These are phyloP conservation scores for Talaromyces sp. DNA, from an alignment of 2,329 filamentous ascomycete species.

Conservation along the genomic window DNA sequence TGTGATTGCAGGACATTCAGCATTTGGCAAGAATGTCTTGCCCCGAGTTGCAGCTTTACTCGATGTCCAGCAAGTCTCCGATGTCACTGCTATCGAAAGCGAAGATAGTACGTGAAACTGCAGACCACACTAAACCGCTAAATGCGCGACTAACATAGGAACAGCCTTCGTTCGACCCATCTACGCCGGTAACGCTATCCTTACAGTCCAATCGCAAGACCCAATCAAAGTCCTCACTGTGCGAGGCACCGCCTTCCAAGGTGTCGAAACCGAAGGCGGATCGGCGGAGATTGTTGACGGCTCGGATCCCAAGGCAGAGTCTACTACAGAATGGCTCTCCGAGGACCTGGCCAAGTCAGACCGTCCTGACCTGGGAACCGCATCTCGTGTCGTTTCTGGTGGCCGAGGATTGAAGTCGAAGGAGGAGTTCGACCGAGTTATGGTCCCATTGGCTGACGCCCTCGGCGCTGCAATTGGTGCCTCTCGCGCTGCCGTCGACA, in stretches of 20 bases:
- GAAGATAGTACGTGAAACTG: conserved; percentile 65
- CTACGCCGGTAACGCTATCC: conserved; percentile 94
- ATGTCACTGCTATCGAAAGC: conserved; percentile 78
- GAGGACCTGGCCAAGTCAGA: conserved; percentile 92
- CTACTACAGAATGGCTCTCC: conserved; percentile 79
- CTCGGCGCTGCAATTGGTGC: conserved; percentile 94
- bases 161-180: conserved; percentile 85
- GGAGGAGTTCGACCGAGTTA: conserved; percentile 90
- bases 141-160: conserved; percentile 5
- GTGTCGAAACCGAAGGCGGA: conserved; percentile 64
- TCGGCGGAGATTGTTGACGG: conserved; percentile 75
- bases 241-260: conserved; percentile 83
- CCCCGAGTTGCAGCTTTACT: conserved; percentile 86
- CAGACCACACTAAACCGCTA: neutral
- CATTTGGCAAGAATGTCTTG: conserved; percentile 93
- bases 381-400: conserved; percentile 82
- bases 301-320: conserved; percentile 70
- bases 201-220: conserved; percentile 88
- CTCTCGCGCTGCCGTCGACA: conserved; percentile 90
- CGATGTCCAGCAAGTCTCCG: conserved; percentile 88
- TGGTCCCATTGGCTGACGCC: conserved; percentile 85
- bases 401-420: conserved; percentile 95
- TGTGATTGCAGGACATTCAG: conserved; percentile 81
- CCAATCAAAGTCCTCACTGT: conserved; percentile 84
- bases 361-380: conserved; percentile 87